Base-by-base conservation (phyloP, 1,139 yeast genomes). In the Debaryomyces subglobosus region DNA sequence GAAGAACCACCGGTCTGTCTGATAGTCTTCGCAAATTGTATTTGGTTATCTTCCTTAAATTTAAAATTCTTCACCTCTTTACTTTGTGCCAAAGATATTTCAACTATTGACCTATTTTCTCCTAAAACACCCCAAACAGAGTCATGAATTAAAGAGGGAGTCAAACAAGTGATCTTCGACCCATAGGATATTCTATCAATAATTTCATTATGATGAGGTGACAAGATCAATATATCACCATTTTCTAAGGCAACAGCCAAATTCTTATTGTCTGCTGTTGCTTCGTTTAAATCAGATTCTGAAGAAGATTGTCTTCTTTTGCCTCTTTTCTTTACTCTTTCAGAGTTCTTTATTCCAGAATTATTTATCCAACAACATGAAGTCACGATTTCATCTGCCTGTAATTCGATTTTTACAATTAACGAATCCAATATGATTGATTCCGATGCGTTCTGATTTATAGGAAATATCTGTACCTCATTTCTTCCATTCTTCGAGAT, bases 161-260 rank as follows among this genome's bases (percentile, higher is more conserved):
- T 57, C 38, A 63, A 50, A 15, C 66, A 55, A 6, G 62, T 52
- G 3, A 68, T 51, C 1, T 59, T 63, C 5, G 63, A 61, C 0
- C 67, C 63, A 40, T 53, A 55, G 25, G 61, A 42, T 44, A 76
- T 67, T 53, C 73, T 69, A 49, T 64, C 64, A 24, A 70, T 59
- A 10, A 69, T 56, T 25, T 66, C 71, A 47, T 70, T 71, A 23
- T 66, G 63, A 32, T 61, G 58, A 1, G 82, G 82, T 1, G 81
- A 71, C 46, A 73, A 70, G 6, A 77, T 59, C 45, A 72, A 60
- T 20, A 78, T 60, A 43, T 71, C 76, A 3, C 78, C 77, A 29
- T 66, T 63, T 15, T 62, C 62, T 23, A 74, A 61, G 10, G 70
- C 62, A 34, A 77, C 77, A 0, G 69, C 72, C 21, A 40, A 52